Base-by-base conservation (phyloP, 139 green algal genomes). In the Yamagishiella unicocca region DNA sequence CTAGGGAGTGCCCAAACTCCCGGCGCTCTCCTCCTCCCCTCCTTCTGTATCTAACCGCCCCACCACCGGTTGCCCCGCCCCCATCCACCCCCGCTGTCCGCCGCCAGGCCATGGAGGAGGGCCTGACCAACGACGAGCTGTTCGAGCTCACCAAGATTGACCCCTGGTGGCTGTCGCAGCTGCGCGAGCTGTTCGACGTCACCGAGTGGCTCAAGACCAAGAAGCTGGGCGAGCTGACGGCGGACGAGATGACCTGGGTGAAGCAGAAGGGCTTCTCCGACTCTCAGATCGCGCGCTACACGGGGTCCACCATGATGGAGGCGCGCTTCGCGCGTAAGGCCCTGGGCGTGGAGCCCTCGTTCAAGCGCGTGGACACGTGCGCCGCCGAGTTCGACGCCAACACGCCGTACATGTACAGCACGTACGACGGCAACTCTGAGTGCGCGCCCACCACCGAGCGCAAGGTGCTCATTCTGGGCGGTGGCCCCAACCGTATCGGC, bases 291-390 rank as follows among this genome's bases (percentile, higher is more conserved):
- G 95, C 91, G 0, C 90, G 88, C 42, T 82, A 70, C 79, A 87
- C 83, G 17, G 66, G 87, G 37, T 42, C 70, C 17, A 88, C 82
- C 40, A 89, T 88, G 73, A 62, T 91, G 84, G 89, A 93, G 40
- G 96, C 98, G 42, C 92, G 96, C 42, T 79, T 85, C 0, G 45
- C 40, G 33, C 93, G 96, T 68, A 95, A 95, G 88, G 89, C 86
- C 9, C 45, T 94, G 35, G 96, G 96, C 29, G 95, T 99, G 24
- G 77, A 94, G 31, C 97, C 98, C 24, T 87, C 85, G 68, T 98
- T 95, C 93, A 99, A 99, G 94, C 95, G 98, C 70, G 98, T 99
- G 38, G 98, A 99, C 94, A 99, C 98, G 2, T 99, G 98, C 91
- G 98, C 98, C 1, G 98, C 98, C 2, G 98, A 99, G 94, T 99